These are phyloP conservation scores for Rutstroemia sp. DNA, from an alignment of 2,329 filamentous ascomycete genomes.

Conservation along the genomic window DNA sequence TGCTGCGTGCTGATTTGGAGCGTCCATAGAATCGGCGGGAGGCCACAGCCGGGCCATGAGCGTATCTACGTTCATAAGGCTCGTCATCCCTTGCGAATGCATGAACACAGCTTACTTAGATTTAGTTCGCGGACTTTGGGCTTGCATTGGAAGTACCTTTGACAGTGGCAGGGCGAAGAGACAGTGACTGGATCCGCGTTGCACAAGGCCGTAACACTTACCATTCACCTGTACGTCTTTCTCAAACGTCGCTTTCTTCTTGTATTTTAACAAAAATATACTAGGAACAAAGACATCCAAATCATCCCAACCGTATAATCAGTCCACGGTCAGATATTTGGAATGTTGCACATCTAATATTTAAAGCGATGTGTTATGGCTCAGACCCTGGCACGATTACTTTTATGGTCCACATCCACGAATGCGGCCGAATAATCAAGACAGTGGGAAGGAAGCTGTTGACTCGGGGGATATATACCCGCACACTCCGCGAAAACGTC, in stretches of 20 bases:
- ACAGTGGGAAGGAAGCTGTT: no score
- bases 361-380: no score
- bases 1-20: no score
- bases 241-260: not conserved
- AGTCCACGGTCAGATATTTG: not conserved
- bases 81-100: not conserved
- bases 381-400: no score
- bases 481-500: no score
- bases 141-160: not conserved
- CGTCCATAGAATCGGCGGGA: not conserved
- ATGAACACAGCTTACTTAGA: not conserved
- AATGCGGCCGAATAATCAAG: no score
- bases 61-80: not conserved
- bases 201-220: not conserved
- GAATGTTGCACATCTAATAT: no score
- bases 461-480: no score
- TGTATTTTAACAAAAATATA: not conserved
- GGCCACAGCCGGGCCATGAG: not conserved
- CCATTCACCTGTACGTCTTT: not conserved
- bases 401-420: no score
- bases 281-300: not conserved
- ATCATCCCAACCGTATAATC: not conserved
- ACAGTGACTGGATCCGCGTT: not conserved
- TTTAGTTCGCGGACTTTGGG: slow-evolving; percentile 2
- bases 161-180: not conserved